Evolutionary conservation across 371 early-diverging fungal species (phyloP).

Genomic region (Smittium culicis): DNA sequence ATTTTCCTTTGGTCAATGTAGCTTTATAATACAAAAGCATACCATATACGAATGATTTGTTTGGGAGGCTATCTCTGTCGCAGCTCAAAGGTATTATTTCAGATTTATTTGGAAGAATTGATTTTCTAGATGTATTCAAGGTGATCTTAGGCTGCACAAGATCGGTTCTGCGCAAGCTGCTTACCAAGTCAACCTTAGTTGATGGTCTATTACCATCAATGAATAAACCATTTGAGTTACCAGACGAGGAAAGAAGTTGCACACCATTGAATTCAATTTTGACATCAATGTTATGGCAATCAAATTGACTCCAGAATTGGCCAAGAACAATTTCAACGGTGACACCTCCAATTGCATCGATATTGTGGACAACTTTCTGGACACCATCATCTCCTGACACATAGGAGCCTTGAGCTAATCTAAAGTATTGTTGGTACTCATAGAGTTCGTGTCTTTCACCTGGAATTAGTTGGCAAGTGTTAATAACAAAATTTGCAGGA

Average conservation of each 20-base stretch:
- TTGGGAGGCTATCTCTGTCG: slow-evolving; percentile 62
- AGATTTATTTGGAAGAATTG: slow-evolving; percentile 50
- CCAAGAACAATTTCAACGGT: slow-evolving; percentile 71
- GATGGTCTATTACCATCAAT: slow-evolving; percentile 46
- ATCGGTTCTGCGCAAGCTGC: slow-evolving; percentile 58
- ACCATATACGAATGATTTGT: slow-evolving; percentile 46
- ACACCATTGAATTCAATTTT: slow-evolving; percentile 72
- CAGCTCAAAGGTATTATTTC: slow-evolving; percentile 46
- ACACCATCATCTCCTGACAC: slow-evolving; percentile 39
- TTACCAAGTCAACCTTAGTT: slow-evolving; percentile 54
- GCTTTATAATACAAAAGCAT: slow-evolving; percentile 60
- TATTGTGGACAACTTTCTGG: slow-evolving; percentile 42
- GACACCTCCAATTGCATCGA: slow-evolving; percentile 52
- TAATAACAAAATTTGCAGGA: slow-evolving; percentile 46
- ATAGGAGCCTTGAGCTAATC: slow-evolving; percentile 44
- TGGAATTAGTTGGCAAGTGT: slow-evolving; percentile 56
- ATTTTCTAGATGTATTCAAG: slow-evolving; percentile 49
- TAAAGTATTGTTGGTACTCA: slow-evolving; percentile 42
- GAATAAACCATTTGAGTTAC: slow-evolving; percentile 32
- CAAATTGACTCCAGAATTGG: slow-evolving; percentile 77
- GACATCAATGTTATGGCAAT: slow-evolving; percentile 50
- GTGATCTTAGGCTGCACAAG: slow-evolving; percentile 41
- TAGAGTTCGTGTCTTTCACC: slow-evolving; percentile 47
- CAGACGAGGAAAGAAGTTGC: slow-evolving; percentile 16
- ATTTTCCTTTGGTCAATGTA: slow-evolving; percentile 46